A percentile compares a stretch with the other conserved stretches of the same genome.
phyloP scores from a whole-genome alignment of 169 alveolate species.

The Cryptosporidium muris region DNA sequence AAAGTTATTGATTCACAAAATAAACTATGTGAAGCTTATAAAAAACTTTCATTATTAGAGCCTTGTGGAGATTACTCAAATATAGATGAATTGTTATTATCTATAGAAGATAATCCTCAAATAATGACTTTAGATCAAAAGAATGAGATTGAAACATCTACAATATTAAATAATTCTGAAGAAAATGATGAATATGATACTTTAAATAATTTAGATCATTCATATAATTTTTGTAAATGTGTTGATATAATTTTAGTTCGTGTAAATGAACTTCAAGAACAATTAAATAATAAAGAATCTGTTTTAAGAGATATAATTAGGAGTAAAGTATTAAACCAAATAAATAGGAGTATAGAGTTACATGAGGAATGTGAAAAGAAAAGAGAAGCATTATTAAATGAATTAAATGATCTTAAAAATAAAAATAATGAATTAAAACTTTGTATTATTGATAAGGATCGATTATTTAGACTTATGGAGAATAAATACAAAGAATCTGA shows the following conservation, averaged over 20 bases:
- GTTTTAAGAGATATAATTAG: constrained; percentile 11
- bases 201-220: too few species aligned
- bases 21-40: constrained; percentile 1
- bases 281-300: constrained; percentile 4
- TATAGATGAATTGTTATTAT: too few species aligned
- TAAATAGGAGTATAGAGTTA: constrained; percentile 16
- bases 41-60: not conserved
- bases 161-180: not conserved
- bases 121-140: too few species aligned
- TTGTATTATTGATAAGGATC: not conserved
- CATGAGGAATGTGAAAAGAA: constrained; percentile 25
- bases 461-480: not conserved
- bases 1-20: constrained; percentile 2
- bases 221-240: constrained; percentile 13
- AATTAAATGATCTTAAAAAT: constrained; percentile 10
- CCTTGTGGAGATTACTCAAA: constrained; percentile 1
- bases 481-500: constrained; percentile 19
- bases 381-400: not conserved
- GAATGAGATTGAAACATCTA: too few species aligned
- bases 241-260: constrained; percentile 1
- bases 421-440: constrained; percentile 18
- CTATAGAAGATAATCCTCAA: too few species aligned
- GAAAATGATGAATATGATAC: not conserved
- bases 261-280: not conserved
- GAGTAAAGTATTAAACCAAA: not conserved